Evolutionary conservation across 2,329 filamentous ascomycete species (phyloP).

Genomic region (Phyllosticta citrichinensis): DNA sequence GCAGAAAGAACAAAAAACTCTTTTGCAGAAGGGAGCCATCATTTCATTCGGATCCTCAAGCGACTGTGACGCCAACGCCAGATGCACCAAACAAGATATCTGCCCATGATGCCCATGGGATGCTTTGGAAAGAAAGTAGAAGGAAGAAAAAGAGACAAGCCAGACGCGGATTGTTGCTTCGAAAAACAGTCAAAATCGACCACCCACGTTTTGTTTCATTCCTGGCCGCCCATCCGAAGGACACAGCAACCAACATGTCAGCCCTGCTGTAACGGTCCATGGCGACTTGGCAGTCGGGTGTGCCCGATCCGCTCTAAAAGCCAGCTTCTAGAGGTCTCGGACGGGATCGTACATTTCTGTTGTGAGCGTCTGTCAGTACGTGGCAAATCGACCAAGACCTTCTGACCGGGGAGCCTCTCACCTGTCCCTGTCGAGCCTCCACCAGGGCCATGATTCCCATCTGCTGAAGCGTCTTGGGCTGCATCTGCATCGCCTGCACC

Average conservation of each 20-base stretch:
- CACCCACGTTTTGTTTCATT: background rate
- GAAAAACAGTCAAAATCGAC: background rate
- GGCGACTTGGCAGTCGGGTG: background rate
- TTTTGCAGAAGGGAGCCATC: background rate
- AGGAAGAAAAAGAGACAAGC: background rate
- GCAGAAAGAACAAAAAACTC: background rate
- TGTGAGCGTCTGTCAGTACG: background rate
- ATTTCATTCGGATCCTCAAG: background rate
- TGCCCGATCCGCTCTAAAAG: background rate
- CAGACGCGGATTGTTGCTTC: background rate
- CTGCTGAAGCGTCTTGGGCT: slow-evolving; percentile 6
- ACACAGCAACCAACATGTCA: background rate
- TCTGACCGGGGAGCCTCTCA: background rate
- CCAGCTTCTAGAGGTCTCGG: slow-evolving; percentile 1
- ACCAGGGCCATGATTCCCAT: slow-evolving; percentile 5
- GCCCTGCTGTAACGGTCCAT: background rate
- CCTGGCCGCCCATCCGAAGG: background rate
- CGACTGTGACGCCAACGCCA: background rate
- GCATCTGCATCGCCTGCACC: slow-evolving; percentile 7
- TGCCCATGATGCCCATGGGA: background rate
- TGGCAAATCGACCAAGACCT: background rate
- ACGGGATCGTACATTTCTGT: slow-evolving; percentile 10
- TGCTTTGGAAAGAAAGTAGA: background rate
- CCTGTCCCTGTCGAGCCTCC: slow-evolving; percentile 9
- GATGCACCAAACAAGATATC: background rate